Percentiles rank a stretch among this genome's conserved stretches.
Evolutionary conservation across 2,329 filamentous ascomycete species (phyloP).

Genomic region (Orbilia brochopaga): DNA sequence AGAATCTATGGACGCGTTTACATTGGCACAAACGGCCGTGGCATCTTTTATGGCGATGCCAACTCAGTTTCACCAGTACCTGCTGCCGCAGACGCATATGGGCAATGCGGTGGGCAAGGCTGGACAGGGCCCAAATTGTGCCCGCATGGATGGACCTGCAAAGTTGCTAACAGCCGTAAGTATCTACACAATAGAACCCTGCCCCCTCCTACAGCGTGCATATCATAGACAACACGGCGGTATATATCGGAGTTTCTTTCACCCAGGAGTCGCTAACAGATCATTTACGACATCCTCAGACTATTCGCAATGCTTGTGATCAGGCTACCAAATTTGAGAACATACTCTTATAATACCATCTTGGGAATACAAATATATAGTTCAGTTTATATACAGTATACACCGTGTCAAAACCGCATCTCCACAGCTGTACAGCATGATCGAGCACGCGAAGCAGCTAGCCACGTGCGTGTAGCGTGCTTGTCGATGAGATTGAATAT

Average conservation of each 20-base stretch:
- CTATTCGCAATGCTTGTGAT: constrained; percentile 46
- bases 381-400: too few species aligned
- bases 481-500: too few species aligned
- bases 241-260: too few species aligned
- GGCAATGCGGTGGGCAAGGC: constrained; percentile 45
- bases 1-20: constrained; percentile 52
- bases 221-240: too few species aligned
- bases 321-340: too few species aligned
- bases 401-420: too few species aligned
- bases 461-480: too few species aligned
- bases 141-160: constrained; percentile 40
- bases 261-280: too few species aligned
- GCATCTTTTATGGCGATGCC: constrained; percentile 53
- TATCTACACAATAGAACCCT: neutral
- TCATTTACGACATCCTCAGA: constrained; percentile 17
- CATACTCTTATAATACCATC: too few species aligned
- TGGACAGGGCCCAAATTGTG: constrained; percentile 34
- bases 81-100: constrained; percentile 33
- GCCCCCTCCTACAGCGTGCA: too few species aligned
- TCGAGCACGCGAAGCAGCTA: too few species aligned
- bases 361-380: constrained; percentile 16
- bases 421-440: too few species aligned
- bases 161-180: constrained; percentile 39
- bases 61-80: constrained; percentile 32
- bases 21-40: constrained; percentile 53